Evolutionary conservation across 345 rosid species (phyloP), one percentile per base, ranked within the genome.

Genomic region (Camelina hispida): DNA sequence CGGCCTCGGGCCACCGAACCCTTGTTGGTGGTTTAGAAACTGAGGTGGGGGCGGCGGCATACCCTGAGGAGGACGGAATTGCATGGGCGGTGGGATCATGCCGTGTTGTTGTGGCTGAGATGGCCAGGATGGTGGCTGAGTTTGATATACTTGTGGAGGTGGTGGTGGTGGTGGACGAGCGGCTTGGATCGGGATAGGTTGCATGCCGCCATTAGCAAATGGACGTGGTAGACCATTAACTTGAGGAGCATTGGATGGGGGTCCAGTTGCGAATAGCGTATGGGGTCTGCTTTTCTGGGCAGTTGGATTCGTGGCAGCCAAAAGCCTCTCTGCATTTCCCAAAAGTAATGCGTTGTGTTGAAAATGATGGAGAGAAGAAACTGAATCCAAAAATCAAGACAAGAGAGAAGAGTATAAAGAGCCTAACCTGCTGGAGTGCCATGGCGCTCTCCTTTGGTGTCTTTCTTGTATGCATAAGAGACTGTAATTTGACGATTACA

Each of bases 391-490:
- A 56, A 18, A 17, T 23, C 7, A 2, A 34, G 43, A 47, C n/a
- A 51, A 52, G 46, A 52, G 46, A 16, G 8, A 52, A 32, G 57
- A 66, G 16, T 30, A 63, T 18, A 20, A 42, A 76, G 81, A 66
- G 37, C 30, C 80, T 84, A 69, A 94, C 98, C 98, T 88, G 97
- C 99, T 20, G 97, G 97, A 50, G 99, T 92, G 57, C 97, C 99
- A 37, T 95, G 97, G 22, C 97, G 97, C 81, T 95, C 97, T 78
- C 99, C 97, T 82, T 95, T 95, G 9, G 99, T 90, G 81, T 95
- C 99, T 85, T 95, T 95, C 89, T 95, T 95, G 69, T 92, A 92
- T 5, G 97, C 99, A 72, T 95, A 92, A 4, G 99, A 96, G 22
- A 91, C 99, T 32, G 99, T 91, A 77, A 96, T 93, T 82, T 93